A percentile compares a stretch with the other conserved stretches of the same genome.
Conservation (phyloP, 495 filamentous ascomycete genomes). For the Trichoderma gamsii region DNA sequence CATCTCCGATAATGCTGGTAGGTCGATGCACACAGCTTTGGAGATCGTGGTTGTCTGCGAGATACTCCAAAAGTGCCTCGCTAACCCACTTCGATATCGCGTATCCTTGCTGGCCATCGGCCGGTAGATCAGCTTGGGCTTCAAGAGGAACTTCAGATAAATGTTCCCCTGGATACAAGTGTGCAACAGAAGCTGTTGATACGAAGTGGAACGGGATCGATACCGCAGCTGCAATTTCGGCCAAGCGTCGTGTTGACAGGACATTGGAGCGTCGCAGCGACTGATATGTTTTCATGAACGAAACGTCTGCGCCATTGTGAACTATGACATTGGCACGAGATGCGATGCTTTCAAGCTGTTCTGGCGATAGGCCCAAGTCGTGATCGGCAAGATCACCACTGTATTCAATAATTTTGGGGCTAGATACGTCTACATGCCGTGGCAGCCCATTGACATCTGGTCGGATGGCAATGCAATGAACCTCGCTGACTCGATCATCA, state of each 20-base stretch:
- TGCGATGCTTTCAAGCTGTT: slow-evolving; percentile 26
- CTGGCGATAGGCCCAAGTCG: slow-evolving; percentile 34
- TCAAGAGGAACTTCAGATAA: neutral
- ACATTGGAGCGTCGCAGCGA: slow-evolving; percentile 39
- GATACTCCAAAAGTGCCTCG: slow-evolving; percentile 28
- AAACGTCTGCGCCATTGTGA: slow-evolving; percentile 49
- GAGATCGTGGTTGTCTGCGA: neutral
- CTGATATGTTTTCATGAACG: slow-evolving; percentile 43
- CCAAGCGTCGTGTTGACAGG: slow-evolving; percentile 38
- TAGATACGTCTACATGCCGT: slow-evolving; percentile 16
- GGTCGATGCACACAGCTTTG: neutral
- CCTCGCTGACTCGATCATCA: slow-evolving; percentile 9
- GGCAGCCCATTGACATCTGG: slow-evolving; percentile 14
- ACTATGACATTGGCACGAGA: slow-evolving; percentile 37
- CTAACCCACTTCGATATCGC: slow-evolving; percentile 48
- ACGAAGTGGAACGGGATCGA: slow-evolving; percentile 46
- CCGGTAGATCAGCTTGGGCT: slow-evolving; percentile 19
- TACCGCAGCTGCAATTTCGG: slow-evolving; percentile 27
- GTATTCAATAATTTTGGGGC: slow-evolving; percentile 31
- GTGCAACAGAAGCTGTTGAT: slow-evolving; percentile 35
- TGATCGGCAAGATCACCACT: slow-evolving; percentile 36
- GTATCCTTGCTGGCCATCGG: slow-evolving; percentile 39
- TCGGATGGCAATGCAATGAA: slow-evolving; percentile 26
- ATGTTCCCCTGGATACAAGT: slow-evolving; percentile 14
- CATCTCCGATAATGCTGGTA: neutral